These are phyloP conservation scores for Solanum hybrid DNA, from an alignment of 305 asterid species.

Conservation along the genomic window DNA sequence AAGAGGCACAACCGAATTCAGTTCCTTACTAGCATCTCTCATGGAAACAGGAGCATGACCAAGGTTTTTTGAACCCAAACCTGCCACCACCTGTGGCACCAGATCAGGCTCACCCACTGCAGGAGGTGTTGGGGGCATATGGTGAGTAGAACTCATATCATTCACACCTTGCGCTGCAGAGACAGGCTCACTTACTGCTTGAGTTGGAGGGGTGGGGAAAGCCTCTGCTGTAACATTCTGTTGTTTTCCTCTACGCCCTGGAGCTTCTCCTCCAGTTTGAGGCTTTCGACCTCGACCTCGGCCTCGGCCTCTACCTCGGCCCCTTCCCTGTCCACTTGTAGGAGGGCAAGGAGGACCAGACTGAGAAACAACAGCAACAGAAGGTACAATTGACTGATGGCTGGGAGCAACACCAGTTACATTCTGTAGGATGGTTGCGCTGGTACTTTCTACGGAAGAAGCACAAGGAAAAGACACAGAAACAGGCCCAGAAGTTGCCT, in stretches of 20 bases:
- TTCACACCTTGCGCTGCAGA: background rate
- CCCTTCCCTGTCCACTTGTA: constrained; percentile 63
- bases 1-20: background rate
- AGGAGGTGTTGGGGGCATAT: constrained; percentile 9
- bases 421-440: constrained; percentile 30
- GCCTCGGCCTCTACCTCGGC: constrained; percentile 43
- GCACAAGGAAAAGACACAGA: constrained; percentile 32
- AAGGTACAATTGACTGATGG: constrained; percentile 29
- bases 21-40: background rate
- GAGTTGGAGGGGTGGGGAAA: constrained; percentile 25
- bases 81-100: constrained; percentile 10
- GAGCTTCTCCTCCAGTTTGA: constrained; percentile 56
- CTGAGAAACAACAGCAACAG: constrained; percentile 36
- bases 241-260: constrained; percentile 72
- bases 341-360: constrained; percentile 36
- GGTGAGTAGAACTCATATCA: constrained; percentile 1
- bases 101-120: constrained; percentile 8
- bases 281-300: constrained; percentile 51
- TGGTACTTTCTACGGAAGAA: constrained; percentile 25
- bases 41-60: background rate
- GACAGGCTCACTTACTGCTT: background rate
- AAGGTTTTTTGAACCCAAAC: background rate
- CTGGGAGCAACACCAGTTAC: constrained; percentile 25
- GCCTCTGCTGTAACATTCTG: constrained; percentile 27
- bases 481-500: constrained; percentile 34